A percentile compares a stretch with the other conserved stretches of the same genome.
phyloP scores from a whole-genome alignment of 1,284 basidiomycete genomes.

The Sporisorium reilianum region DNA sequence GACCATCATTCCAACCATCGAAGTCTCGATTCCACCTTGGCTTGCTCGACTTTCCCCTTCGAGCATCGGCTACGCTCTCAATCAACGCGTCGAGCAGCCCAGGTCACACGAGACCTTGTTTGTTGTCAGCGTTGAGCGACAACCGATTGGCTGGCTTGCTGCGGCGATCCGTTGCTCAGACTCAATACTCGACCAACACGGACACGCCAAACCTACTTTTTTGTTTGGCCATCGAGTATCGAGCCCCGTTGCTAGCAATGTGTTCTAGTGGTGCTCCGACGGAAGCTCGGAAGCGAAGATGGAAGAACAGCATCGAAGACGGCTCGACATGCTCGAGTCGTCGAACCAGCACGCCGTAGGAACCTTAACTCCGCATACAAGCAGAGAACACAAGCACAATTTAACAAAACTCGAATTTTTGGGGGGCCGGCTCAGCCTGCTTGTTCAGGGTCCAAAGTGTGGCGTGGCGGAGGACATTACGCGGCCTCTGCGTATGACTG shows the following conservation, averaged over 20 bases:
- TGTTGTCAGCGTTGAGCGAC: background rate
- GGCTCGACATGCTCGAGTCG: background rate
- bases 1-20: slow-evolving; percentile 3
- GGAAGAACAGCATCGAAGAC: background rate
- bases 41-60: background rate
- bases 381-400: background rate
- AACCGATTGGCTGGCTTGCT: background rate
- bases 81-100: background rate
- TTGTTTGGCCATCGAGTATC: background rate
- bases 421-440: background rate
- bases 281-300: background rate
- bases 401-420: background rate
- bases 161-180: background rate
- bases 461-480: slow-evolving; percentile 2
- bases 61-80: background rate
- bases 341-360: background rate
- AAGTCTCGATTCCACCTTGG: background rate
- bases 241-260: background rate
- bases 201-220: background rate
- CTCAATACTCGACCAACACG: background rate
- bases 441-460: slow-evolving; percentile 5
- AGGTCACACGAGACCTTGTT: background rate
- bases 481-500: too few relatives aligned
- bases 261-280: background rate
- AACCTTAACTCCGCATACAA: background rate